Evolutionary conservation across 1,284 basidiomycete genomes (phyloP), one percentile per base, ranked within the genome.

Genomic region (Malassezia equina): DNA sequence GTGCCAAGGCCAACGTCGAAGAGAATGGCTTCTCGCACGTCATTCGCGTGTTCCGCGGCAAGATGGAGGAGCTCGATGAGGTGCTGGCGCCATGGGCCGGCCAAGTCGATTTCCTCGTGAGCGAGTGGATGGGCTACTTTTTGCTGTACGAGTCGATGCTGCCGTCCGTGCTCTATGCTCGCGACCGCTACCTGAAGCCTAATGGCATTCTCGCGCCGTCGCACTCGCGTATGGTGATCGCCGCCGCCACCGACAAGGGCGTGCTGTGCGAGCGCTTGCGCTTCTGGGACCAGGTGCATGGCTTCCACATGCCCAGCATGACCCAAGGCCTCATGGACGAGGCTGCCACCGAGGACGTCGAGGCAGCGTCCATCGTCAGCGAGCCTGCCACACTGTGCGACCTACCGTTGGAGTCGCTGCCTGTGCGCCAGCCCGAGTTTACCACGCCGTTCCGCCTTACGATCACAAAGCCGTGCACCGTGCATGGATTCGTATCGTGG

Each of bases 141-240:
- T 61, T 75, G 23, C 80, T 94, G 21, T 96, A 96, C 76, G 93
- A 98, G 76, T 88, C 86, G 42, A 96, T 96, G 93, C 81, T 96
- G 23, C 91, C 95, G 74, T 94, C 90, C 0, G 93, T 96, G 6
- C 78, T 98, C 9, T 78, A 79, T 53, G 91, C 91, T 0, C 81
- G 90, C 23, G 88, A 94, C 72, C 81, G 84, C 15, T 95, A 90
- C 77, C 79, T 96, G 12, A 81, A 83, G 0, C 31, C 34, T 1
- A 25, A 45, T 6, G 90, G 90, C 1, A 77, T 95, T n/a, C 84
- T 98, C 82, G 90, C 85, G 0, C 93, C 93, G 0, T 89, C 86
- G 64, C 88, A 96, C 69, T 87, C 84, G 58, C 81, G 84, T 60
- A 88, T 98, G 78, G 83, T 87, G 77, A 77, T 96, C 19, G 83